Evolutionary conservation across 2,329 filamentous ascomycete species (phyloP).

Genomic region (Paradendryphiella salina): DNA sequence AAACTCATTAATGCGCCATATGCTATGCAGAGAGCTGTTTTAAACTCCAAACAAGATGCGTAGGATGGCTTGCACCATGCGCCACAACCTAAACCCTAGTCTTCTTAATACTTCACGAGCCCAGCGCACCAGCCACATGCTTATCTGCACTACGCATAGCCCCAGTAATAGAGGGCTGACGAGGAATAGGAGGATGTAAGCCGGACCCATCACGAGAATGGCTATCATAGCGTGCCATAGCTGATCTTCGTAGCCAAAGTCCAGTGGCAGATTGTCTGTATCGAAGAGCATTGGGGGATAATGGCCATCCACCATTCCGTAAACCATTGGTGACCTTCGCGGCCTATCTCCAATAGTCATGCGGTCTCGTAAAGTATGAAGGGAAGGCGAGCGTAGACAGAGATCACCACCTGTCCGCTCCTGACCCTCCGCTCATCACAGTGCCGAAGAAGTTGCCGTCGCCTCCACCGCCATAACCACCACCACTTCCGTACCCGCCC

Average conservation of each 20-base stretch:
- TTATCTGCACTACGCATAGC: not conserved
- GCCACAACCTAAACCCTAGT: not conserved
- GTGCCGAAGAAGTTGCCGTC: constrained; percentile 30
- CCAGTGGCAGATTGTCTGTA: not conserved
- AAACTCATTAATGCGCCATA: too few species aligned
- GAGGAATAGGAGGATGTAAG: constrained; percentile 2
- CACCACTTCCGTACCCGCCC: constrained; percentile 19
- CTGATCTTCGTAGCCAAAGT: not conserved
- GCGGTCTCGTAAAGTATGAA: not conserved
- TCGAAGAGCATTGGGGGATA: not conserved
- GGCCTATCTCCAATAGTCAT: constrained; percentile 5
- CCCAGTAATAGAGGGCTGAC: not conserved
- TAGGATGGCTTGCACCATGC: not conserved
- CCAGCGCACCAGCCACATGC: not conserved
- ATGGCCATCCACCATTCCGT: not conserved
- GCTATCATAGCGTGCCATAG: not conserved
- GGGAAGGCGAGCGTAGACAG: not conserved
- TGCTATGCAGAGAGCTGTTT: too few species aligned
- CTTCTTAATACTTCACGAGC: not conserved
- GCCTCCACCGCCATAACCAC: constrained; percentile 14
- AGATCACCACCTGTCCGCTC: constrained; percentile 16
- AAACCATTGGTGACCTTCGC: not conserved
- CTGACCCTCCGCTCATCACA: constrained; percentile 23
- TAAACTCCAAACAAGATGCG: not conserved
- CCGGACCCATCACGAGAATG: constrained; percentile 6